These are phyloP conservation scores for Cryptococcus deneoformans DNA, from an alignment of 1,284 basidiomycete species.

Conservation along the genomic window DNA sequence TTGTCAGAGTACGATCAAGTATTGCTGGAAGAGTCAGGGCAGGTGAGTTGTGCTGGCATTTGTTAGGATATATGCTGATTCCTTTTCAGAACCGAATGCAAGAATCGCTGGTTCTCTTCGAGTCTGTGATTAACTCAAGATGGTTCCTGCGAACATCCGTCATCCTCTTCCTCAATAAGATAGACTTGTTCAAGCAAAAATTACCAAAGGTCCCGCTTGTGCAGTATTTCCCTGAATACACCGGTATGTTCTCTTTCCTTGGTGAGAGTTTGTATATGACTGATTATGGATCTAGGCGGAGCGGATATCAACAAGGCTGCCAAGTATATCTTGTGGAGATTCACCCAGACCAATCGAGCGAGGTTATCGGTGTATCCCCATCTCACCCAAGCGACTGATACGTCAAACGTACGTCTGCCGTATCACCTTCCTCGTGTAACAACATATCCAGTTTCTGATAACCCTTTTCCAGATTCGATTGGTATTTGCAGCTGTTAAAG, in stretches of 20 bases:
- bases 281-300: constrained; percentile 57
- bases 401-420: constrained; percentile 59
- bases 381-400: constrained; percentile 60
- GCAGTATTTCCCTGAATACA: constrained; percentile 91
- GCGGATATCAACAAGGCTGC: constrained; percentile 96
- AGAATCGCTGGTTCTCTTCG: constrained; percentile 58
- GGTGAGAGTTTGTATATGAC: not conserved
- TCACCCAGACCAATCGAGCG: constrained; percentile 91
- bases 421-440: not conserved
- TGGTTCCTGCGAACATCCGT: constrained; percentile 50
- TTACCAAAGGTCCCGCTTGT: constrained; percentile 82
- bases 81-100: constrained; percentile 81
- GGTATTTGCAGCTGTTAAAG: constrained; percentile 95
- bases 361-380: constrained; percentile 87
- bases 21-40: constrained; percentile 63
- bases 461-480: constrained; percentile 59
- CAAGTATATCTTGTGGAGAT: constrained; percentile 96
- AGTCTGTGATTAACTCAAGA: constrained; percentile 88
- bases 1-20: constrained; percentile 94
- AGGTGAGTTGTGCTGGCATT: constrained; percentile 43
- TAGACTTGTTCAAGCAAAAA: constrained; percentile 93
- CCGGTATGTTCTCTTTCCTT: constrained; percentile 46
- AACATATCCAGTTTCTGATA: not conserved
- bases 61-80: not conserved
- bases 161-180: constrained; percentile 82